Percentiles rank a stretch among this genome's conserved stretches.
Conservation (phyloP, 768 basidiomycete species). For the Russula vinacea region DNA sequence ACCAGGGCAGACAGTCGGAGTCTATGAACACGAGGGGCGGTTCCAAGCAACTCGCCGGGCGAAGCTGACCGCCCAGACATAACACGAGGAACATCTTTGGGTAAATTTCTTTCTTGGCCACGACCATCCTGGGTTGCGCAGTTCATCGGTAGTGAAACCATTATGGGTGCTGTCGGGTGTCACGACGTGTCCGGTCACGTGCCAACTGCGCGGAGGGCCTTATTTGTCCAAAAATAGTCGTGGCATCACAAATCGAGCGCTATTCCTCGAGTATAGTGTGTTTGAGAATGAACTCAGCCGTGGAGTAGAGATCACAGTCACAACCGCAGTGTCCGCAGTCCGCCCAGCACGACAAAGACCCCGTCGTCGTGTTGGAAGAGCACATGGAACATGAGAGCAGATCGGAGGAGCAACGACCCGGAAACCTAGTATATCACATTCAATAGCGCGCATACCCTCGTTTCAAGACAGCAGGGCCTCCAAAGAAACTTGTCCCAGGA, state of each 20-base stretch:
- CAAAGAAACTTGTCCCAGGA: constrained; percentile 4
- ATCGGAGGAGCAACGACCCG: background rate
- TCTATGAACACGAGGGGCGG: background rate
- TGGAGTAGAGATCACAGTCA: background rate
- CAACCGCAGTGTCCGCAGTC: constrained; percentile 24
- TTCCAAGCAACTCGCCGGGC: constrained; percentile 2
- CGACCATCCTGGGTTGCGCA: constrained; percentile 17
- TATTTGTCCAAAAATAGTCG: constrained; percentile 1
- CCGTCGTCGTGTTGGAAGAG: background rate
- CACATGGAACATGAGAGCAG: constrained; percentile 3
- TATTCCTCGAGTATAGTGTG: background rate
- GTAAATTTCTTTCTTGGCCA: background rate
- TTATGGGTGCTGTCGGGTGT: background rate
- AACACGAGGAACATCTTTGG: constrained; percentile 8
- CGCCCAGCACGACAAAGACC: background rate
- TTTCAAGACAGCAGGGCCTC: background rate
- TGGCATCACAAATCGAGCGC: background rate
- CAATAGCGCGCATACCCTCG: background rate
- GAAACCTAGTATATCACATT: background rate
- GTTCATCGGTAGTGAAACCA: constrained; percentile 3
- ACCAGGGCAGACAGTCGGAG: constrained; percentile 6
- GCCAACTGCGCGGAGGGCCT: constrained; percentile 14
- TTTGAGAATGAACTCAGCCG: background rate
- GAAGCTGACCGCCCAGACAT: background rate
- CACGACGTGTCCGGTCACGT: constrained; percentile 19